Base-by-base conservation (phyloP, 768 basidiomycete species). In the Megacollybia marginata region DNA sequence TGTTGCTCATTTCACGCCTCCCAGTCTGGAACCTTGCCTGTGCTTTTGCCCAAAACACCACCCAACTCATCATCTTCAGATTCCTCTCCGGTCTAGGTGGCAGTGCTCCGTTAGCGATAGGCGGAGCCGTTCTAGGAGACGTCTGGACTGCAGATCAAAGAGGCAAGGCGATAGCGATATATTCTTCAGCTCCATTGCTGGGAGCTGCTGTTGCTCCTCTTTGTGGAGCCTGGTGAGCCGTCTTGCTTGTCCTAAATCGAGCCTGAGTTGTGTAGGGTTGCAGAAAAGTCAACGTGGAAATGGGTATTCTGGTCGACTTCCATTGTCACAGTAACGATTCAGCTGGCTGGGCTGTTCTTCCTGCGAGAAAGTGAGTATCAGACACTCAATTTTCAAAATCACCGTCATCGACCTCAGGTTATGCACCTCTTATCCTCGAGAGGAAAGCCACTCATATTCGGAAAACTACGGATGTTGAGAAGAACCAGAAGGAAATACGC, bases 261-360 rank as follows among this genome's bases (percentile, higher is more conserved):
- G 13, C 0, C 51, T 83, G 12, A 84, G 82, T 1, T 83, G 83
- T 1, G 64, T 81, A 3, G 80, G 77, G 76, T 88, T 23, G 78
- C 79, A 0, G 68, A 85, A 38, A 67, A 65, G 34, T 74, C 82
- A 0, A 81, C 80, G 0, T 88, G 85, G 85, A 68, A 82, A 61
- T 87, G 83, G 84, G 83, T 85, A 74, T 88, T 87, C 60, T 85
- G 83, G 78, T 75, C 82, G 0, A 82, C 81, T 4, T 77, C 70
- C 32, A 81, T 85, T 34, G 68, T 74, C 0, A 80, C 78, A 52
- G 79, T 66, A 0, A 52, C 60, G 28, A 61, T 88, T 33, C 84
- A 87, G 57, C 44, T 75, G 0, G 53, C 74, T 1, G 84, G 85
- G 1, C 8, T 85, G 0, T 63, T 84, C 32, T 76, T 65, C 50